Percentiles rank a stretch among this genome's conserved stretches.
These are phyloP conservation scores for Prasinococcaceae sp. DNA, from an alignment of 139 green algal genomes.

Conservation along the genomic window DNA sequence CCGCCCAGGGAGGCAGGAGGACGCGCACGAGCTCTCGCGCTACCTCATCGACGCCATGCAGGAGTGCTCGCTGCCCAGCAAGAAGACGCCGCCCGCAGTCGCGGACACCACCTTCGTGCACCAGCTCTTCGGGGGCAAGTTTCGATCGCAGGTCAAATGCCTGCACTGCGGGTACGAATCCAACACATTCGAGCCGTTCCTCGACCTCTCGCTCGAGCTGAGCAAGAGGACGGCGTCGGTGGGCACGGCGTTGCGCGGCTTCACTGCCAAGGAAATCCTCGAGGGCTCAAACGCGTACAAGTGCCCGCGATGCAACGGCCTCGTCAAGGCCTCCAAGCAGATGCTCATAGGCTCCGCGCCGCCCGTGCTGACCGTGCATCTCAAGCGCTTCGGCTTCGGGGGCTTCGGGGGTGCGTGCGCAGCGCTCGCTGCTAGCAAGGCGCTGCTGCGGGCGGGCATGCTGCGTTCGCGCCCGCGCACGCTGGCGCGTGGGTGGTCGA, in stretches of 20 bases:
- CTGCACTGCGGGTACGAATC: constrained; percentile 56
- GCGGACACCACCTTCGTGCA: constrained; percentile 65
- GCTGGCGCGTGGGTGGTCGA: too few species aligned
- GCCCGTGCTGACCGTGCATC: constrained; percentile 21
- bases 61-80: constrained; percentile 10
- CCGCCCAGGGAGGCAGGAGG: constrained; percentile 34
- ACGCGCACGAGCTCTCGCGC: constrained; percentile 47
- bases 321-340: neutral
- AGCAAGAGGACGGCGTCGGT: constrained; percentile 5
- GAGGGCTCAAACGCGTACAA: constrained; percentile 31
- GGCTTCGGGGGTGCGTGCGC: too few species aligned
- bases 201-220: constrained; percentile 85
- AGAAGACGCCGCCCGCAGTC: constrained; percentile 30
- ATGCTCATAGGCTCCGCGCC: constrained; percentile 11
- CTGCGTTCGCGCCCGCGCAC: too few species aligned
- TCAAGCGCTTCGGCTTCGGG: constrained; percentile 31
- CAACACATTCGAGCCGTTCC: constrained; percentile 74
- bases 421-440: too few species aligned
- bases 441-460: constrained; percentile 45
- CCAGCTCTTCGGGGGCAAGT: constrained; percentile 69
- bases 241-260: constrained; percentile 19
- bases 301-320: constrained; percentile 12
- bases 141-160: constrained; percentile 60
- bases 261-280: constrained; percentile 25
- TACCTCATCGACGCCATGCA: constrained; percentile 34